Base-by-base conservation (phyloP, 345 rosid species). In the Rhodamnia rubescens region DNA sequence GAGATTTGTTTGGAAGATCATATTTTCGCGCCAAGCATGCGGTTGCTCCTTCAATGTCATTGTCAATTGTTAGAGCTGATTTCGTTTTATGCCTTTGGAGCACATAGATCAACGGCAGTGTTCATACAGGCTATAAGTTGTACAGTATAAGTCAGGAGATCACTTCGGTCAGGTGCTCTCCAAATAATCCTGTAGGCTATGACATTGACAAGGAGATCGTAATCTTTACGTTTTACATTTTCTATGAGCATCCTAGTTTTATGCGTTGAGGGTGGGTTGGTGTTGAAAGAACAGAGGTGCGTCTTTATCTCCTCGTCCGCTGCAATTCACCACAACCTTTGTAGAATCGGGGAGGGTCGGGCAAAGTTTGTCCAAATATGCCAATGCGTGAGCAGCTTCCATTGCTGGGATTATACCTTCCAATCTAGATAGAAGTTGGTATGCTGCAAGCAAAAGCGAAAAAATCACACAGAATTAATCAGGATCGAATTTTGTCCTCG, bases 381-480 rank as follows among this genome's bases (percentile, higher is more conserved):
- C 99, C 57, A 95, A 88, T 2, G 97, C 98, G 84, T 96, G 99
- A 61, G 98, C 91, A 2, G 95, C 87, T 87, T 95, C 99, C 82
- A 96, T 49, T 1, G 98, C 91, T 57, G 97, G 98, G 53, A 95
- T 53, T 92, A 96, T 95, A 11, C 99, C 99, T 87, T 96, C 98
- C 57, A 94, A 81, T 90, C 88, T 89, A 49, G 93, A 88, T 16
- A 95, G 86, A 82, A 87, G 85, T 85, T 83, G 78, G 88, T 85
- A 95, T 16, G 95, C 98, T 96, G 88, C 89, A 82, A 36, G n/a
- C 16, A 47, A 82, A 47, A 44, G 42, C 15, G 44, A 1, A 14
- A 8, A 11, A 5, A 32, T 32, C 3, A 20, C n/a, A 20, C 8
- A 1, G 18, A 58, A 51, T 11, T 75, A 27, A 36, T 84, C 24